These are phyloP conservation scores for Xerocomellus amylosporus DNA, from an alignment of 768 basidiomycete genomes.

Conservation along the genomic window DNA sequence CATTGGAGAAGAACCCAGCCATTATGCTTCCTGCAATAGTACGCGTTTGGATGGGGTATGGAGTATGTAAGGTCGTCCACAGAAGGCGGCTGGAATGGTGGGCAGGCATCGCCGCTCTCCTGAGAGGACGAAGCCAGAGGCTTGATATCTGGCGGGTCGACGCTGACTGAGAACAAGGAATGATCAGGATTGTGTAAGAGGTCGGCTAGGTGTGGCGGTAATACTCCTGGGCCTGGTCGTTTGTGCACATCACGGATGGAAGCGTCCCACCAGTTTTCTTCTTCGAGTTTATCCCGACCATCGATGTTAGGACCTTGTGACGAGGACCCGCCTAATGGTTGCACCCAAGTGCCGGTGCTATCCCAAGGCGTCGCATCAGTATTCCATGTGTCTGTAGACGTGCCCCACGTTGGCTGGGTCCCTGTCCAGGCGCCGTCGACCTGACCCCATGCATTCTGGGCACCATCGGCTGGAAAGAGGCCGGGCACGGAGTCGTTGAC, in stretches of 20 bases:
- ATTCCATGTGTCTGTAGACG: constrained; percentile 20
- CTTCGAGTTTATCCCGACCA: constrained; percentile 59
- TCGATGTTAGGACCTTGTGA: constrained; percentile 46
- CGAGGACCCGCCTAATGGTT: constrained; percentile 19
- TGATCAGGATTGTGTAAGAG: constrained; percentile 71
- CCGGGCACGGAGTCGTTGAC: constrained; percentile 36
- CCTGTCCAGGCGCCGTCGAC: constrained; percentile 15
- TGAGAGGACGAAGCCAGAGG: constrained; percentile 19
- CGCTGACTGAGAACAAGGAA: constrained; percentile 61
- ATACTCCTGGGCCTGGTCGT: constrained; percentile 69
- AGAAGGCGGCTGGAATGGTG: constrained; percentile 42
- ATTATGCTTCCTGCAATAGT: constrained; percentile 79
- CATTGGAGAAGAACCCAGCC: constrained; percentile 77
- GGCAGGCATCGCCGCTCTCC: constrained; percentile 16
- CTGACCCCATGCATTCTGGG: constrained; percentile 19
- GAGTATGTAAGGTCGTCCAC: constrained; percentile 63
- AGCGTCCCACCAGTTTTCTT: constrained; percentile 67
- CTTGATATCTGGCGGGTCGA: constrained; percentile 33
- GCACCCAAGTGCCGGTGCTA: constrained; percentile 20
- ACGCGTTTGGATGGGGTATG: constrained; percentile 78
- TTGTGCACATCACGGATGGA: constrained; percentile 40
- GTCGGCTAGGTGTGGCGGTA: constrained; percentile 67
- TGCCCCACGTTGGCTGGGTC: constrained; percentile 11
- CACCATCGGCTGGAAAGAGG: constrained; percentile 37
- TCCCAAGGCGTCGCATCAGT: constrained; percentile 28